Conservation (phyloP, 2,329 filamentous ascomycete genomes). For the Stagonosporopsis rhizophila region DNA sequence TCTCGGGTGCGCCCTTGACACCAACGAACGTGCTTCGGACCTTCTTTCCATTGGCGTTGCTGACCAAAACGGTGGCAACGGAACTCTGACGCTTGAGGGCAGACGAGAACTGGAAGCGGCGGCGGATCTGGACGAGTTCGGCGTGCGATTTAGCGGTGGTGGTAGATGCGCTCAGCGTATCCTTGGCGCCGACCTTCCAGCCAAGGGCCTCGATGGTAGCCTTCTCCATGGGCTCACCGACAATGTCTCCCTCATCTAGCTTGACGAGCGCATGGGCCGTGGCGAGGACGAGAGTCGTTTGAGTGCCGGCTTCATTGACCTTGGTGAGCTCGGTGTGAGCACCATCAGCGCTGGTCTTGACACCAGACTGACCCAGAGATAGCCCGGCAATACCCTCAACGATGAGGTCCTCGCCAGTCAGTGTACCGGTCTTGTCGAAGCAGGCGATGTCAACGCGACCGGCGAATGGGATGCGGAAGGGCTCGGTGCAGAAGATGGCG, state of each 20-base stretch:
- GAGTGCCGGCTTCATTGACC: conserved; percentile 72
- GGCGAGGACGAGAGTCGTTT: conserved; percentile 91
- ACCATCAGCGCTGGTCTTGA: conserved; percentile 75
- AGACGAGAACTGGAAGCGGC: conserved; percentile 98
- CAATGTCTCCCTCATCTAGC: conserved; percentile 94
- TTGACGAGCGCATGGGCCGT: conserved; percentile 96
- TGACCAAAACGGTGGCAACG: conserved; percentile 79
- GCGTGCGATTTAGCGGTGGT: conserved; percentile 58
- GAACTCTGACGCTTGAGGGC: conserved; percentile 95
- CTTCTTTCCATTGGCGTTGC: conserved; percentile 75
- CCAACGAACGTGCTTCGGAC: conserved; percentile 87
- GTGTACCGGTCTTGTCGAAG: conserved; percentile 97
- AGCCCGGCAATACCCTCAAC: conserved; percentile 96
- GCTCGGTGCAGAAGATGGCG: conserved; percentile 98
- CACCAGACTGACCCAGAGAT: conserved; percentile 71
- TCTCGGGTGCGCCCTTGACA: conserved; percentile 97
- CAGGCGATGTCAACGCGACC: conserved; percentile 95
- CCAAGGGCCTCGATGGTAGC: conserved; percentile 88
- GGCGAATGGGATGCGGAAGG: conserved; percentile 96
- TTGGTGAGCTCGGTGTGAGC: conserved; percentile 80
- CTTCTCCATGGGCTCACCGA: conserved; percentile 99
- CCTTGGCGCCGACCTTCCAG: conserved; percentile 91
- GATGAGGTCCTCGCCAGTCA: conserved; percentile 95
- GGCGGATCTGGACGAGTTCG: conserved; percentile 90
- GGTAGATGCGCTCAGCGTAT: conserved; percentile 77